Evolutionary conservation across 352 stramenopile species (phyloP).

Genomic region (Phytophthora boehmeriae): DNA sequence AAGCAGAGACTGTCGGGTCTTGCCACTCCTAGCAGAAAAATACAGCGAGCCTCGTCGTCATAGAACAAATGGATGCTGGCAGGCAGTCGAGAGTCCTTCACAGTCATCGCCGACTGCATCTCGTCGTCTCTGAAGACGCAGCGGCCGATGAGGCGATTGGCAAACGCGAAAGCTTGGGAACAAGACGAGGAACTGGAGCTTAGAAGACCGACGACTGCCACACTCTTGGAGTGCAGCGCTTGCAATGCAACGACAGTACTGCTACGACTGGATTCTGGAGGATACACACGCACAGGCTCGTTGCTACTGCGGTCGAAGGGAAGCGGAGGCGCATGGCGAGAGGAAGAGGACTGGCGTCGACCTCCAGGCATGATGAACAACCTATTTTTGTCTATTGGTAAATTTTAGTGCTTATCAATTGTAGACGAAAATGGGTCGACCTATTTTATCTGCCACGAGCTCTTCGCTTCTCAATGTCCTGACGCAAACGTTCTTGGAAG

Average conservation of each 20-base stretch:
- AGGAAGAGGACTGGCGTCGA: slow-evolving; percentile 16
- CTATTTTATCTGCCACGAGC: slow-evolving; percentile 20
- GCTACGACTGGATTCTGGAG: slow-evolving; percentile 29
- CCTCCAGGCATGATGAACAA: slow-evolving; percentile 21
- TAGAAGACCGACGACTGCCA: slow-evolving; percentile 57
- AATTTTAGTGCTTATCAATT: not conserved
- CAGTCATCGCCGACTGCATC: slow-evolving; percentile 27
- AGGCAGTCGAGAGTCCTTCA: slow-evolving; percentile 28
- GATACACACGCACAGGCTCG: slow-evolving; percentile 68
- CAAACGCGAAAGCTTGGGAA: slow-evolving; percentile 46
- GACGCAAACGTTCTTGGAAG: slow-evolving; percentile 55
- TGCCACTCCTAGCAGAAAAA: slow-evolving; percentile 61
- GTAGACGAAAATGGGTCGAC: not conserved
- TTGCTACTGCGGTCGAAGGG: slow-evolving; percentile 44
- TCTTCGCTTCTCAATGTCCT: slow-evolving; percentile 52
- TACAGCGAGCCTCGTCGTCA: slow-evolving; percentile 47
- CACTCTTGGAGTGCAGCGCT: slow-evolving; percentile 46
- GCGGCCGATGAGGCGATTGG: slow-evolving; percentile 69
- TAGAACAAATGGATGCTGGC: slow-evolving; percentile 68
- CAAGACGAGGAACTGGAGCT: slow-evolving; percentile 41
- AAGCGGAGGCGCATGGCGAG: slow-evolving; percentile 18
- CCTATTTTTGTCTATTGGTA: not conserved
- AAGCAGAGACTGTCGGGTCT: slow-evolving; percentile 48
- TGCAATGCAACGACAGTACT: slow-evolving; percentile 34
- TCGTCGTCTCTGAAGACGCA: slow-evolving; percentile 48